Evolutionary conservation across 2,329 filamentous ascomycete species (phyloP), one percentile per base, ranked within the genome.

Genomic region (Cladophialophora exuberans): DNA sequence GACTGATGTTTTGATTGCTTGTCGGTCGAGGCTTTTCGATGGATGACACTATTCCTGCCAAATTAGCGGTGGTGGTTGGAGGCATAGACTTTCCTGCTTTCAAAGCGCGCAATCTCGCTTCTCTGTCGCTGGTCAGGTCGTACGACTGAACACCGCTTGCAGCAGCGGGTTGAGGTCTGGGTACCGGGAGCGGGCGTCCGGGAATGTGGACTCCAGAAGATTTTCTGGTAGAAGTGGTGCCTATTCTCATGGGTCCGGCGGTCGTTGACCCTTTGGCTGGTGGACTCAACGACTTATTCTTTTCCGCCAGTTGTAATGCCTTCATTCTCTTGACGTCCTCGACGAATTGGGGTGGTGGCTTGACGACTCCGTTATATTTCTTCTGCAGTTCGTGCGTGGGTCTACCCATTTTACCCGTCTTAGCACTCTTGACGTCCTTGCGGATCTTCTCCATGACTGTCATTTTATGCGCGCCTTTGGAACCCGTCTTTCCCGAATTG

Each of bases 381-480:
- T 65, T 72, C 38, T 69, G 71, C 20, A 77, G 62, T 42, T 72
- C 66, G 56, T 76, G 71, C 3, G 71, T 76, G 17, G 75, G 75
- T 25, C 49, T 51, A 26, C 53, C 59, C 62, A 65, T 70, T 47
- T 68, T 73, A 23, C 66, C 64, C 4, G 66, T 64, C 7, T 65
- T 63, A 38, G 83, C 80, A 62, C 84, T 79, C 42, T 73, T 76
- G 4, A 79, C 80, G 63, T 87, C 81, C 43, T 81, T 76, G 39
- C 77, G 76, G 18, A 83, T 80, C 61, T 79, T 83, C 50, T 76
- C 75, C 63, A 87, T 75, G 46, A 85, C 31, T 3, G 52, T 56
- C 55, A 60, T 58, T 35, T 61, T 62, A 43, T 48, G 42, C 15
- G 56, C 75, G 56, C 77, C 80, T 52, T 80, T 75, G 23, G 78